Evolutionary conservation across 1,284 basidiomycete species (phyloP).

Genomic region (Puccinia horiana): DNA sequence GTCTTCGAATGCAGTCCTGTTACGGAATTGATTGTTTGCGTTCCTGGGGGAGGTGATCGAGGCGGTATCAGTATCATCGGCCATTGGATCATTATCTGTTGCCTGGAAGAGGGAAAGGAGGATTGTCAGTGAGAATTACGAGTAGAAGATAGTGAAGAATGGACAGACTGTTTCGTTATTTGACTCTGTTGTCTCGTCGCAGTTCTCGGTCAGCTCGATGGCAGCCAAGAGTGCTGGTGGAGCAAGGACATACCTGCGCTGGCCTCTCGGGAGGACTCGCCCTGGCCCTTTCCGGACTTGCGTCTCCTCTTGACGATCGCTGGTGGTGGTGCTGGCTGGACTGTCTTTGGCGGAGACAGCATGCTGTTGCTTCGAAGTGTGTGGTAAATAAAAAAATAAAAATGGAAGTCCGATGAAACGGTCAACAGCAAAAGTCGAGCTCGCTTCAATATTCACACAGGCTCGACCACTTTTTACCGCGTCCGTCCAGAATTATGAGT

Average conservation of each 20-base stretch:
- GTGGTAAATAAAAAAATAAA: too few relatives aligned
- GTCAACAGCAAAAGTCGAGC: neutral
- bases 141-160: neutral
- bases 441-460: neutral
- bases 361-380: neutral
- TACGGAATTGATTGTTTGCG: conserved; percentile 33
- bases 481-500: neutral
- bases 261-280: conserved; percentile 42
- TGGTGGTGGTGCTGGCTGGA: neutral
- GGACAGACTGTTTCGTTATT: conserved; percentile 45
- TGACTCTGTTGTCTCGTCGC: conserved; percentile 24
- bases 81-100: conserved; percentile 47
- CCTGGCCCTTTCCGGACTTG: conserved; percentile 45
- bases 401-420: neutral
- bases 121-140: neutral
- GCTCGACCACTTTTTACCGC: neutral
- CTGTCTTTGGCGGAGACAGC: conserved; percentile 13
- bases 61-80: conserved; percentile 47
- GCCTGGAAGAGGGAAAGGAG: conserved; percentile 16
- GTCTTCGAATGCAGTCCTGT: conserved; percentile 37
- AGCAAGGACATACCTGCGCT: conserved; percentile 27
- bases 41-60: conserved; percentile 44
- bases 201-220: neutral
- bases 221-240: neutral
- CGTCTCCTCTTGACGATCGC: conserved; percentile 39